phyloP scores from a whole-genome alignment of 2,329 filamentous ascomycete genomes.

The Tolypocladium tropicale region DNA sequence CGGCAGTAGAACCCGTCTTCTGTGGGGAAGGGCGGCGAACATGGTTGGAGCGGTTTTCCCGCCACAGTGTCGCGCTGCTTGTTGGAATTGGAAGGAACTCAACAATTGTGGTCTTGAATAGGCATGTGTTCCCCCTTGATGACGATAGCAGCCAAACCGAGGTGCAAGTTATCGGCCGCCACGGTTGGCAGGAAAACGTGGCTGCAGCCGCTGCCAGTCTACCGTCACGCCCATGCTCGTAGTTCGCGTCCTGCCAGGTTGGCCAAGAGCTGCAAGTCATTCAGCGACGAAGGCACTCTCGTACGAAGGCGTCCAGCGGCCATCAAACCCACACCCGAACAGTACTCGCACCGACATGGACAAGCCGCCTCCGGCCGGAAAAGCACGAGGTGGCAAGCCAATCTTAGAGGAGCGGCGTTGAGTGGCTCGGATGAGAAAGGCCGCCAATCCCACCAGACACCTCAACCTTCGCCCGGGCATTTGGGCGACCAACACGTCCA shows the following conservation, averaged over 20 bases:
- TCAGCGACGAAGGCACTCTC: background rate
- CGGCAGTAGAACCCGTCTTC: background rate
- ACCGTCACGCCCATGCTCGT: background rate
- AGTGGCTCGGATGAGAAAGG: too few relatives aligned
- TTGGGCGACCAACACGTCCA: background rate
- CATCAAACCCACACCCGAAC: too few relatives aligned
- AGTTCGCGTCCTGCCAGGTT: background rate
- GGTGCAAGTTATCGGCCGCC: background rate
- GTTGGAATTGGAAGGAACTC: background rate
- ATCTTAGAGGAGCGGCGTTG: too few relatives aligned
- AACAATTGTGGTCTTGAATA: background rate
- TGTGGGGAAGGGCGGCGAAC: background rate
- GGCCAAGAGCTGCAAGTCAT: background rate
- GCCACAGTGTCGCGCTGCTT: background rate
- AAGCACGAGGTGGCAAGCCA: background rate
- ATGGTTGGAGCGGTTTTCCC: background rate
- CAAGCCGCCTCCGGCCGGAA: background rate
- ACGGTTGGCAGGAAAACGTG: background rate
- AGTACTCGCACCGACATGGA: too few relatives aligned
- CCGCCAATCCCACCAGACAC: background rate
- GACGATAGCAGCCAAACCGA: background rate
- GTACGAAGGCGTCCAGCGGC: too few relatives aligned
- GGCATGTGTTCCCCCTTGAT: background rate
- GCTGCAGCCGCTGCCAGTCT: background rate
- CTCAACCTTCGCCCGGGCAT: background rate